Conservation (phyloP, 345 rosid genomes). For the Hibiscus trionum region DNA sequence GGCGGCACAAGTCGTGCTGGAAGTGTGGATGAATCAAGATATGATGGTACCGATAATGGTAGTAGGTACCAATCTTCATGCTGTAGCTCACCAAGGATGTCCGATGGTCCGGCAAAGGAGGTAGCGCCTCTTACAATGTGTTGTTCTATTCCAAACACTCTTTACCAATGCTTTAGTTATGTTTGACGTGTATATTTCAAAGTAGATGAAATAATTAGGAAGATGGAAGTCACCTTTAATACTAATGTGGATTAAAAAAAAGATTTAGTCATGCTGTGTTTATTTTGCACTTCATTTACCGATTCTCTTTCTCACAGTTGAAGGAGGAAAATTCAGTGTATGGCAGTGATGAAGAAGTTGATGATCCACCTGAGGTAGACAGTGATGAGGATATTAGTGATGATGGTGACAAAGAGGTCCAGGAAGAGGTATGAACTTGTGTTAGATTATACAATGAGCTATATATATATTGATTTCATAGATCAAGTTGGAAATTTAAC, state of each 20-base stretch:
- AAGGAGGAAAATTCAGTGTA: conserved; percentile 88
- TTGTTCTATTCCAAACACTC: neutral
- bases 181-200: neutral
- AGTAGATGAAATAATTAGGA: neutral
- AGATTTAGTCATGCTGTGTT: neutral
- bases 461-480: neutral
- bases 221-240: neutral
- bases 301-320: conserved; percentile 30
- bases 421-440: conserved; percentile 55
- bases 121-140: conserved; percentile 24
- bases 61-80: conserved; percentile 84
- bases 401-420: conserved; percentile 39
- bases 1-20: conserved; percentile 91
- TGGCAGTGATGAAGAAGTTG: conserved; percentile 96
- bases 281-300: neutral
- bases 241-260: neutral
- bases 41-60: conserved; percentile 66
- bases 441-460: neutral
- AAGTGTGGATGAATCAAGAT: conserved; percentile 81
- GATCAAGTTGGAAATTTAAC: neutral
- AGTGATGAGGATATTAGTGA: conserved; percentile 85
- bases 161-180: neutral
- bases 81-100: conserved; percentile 90
- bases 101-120: conserved; percentile 90
- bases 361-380: conserved; percentile 72